Percentiles rank a stretch among this genome's conserved stretches.
phyloP scores from a whole-genome alignment of 2,329 filamentous ascomycete species.

The Colletotrichum musae region DNA sequence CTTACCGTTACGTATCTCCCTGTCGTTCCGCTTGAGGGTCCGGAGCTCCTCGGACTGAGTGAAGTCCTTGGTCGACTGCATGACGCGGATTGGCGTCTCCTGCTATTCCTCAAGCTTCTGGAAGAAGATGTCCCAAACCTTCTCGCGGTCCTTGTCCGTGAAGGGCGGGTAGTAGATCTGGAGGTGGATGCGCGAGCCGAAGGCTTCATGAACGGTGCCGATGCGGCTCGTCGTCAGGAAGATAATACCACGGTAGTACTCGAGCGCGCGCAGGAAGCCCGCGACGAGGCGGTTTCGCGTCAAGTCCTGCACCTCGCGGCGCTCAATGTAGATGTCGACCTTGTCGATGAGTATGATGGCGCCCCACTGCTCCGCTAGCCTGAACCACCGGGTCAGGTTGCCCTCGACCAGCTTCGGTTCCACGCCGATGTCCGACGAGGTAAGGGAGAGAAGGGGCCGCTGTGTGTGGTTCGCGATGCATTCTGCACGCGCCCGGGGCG shows the following conservation, averaged over 20 bases:
- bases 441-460: constrained; percentile 14
- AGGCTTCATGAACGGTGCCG: constrained; percentile 49
- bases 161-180: constrained; percentile 48
- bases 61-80: constrained; percentile 41
- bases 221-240: constrained; percentile 50
- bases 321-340: constrained; percentile 44
- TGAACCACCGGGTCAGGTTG: constrained; percentile 39
- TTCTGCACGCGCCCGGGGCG: not conserved
- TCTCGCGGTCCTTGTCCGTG: constrained; percentile 44
- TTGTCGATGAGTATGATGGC: constrained; percentile 49
- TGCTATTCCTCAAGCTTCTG: constrained; percentile 46
- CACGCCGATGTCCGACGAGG: constrained; percentile 43
- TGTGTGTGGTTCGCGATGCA: constrained; percentile 2
- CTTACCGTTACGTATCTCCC: constrained; percentile 46
- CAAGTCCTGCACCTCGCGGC: constrained; percentile 34
- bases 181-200: constrained; percentile 50
- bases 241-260: constrained; percentile 50
- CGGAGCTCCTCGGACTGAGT: constrained; percentile 35
- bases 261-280: constrained; percentile 41
- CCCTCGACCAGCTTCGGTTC: constrained; percentile 37
- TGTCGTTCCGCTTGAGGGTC: constrained; percentile 42
- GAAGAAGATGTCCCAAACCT: constrained; percentile 47
- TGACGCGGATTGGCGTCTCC: constrained; percentile 44
- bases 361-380: constrained; percentile 44
- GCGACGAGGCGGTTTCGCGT: constrained; percentile 28